These are phyloP conservation scores for Andrographis paniculata DNA, from an alignment of 305 asterid genomes.

Conservation along the genomic window DNA sequence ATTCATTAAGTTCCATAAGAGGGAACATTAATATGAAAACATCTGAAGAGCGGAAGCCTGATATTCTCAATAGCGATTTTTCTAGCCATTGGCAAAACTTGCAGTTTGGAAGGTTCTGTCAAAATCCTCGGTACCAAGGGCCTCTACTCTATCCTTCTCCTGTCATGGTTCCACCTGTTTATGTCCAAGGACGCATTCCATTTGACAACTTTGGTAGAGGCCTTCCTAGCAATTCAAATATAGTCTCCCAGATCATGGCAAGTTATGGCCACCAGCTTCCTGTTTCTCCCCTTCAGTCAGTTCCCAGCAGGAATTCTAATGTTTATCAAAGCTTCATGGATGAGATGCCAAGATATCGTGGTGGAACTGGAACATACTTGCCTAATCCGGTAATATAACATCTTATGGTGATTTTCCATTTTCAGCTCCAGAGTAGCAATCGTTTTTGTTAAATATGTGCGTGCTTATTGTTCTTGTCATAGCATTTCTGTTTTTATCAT, in stretches of 20 bases:
- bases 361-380: conserved; percentile 96
- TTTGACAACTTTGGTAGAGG: conserved; percentile 87
- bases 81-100: conserved; percentile 89
- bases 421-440: conserved; percentile 10
- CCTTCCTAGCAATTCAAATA: conserved; percentile 45
- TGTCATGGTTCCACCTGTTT: conserved; percentile 77
- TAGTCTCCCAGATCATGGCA: conserved; percentile 59
- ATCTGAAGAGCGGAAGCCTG: conserved; percentile 52
- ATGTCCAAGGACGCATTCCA: conserved; percentile 69
- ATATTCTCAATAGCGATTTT: conserved; percentile 87
- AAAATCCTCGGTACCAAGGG: conserved; percentile 49
- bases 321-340: conserved; percentile 55
- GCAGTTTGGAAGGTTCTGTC: conserved; percentile 89
- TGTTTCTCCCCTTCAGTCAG: conserved; percentile 58
- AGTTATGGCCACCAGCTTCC: conserved; percentile 60
- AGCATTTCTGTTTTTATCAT: no score
- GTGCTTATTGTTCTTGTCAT: no score
- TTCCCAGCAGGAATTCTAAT: conserved; percentile 59
- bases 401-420: conserved; percentile 15
- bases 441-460: background rate
- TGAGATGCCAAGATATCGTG: conserved; percentile 80
- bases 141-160: conserved; percentile 66
- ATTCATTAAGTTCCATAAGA: conserved; percentile 38
- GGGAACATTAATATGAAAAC: conserved; percentile 35
- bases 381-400: conserved; percentile 80